Conservation (phyloP, 768 basidiomycete species). For the Pisolithus marmoratus region DNA sequence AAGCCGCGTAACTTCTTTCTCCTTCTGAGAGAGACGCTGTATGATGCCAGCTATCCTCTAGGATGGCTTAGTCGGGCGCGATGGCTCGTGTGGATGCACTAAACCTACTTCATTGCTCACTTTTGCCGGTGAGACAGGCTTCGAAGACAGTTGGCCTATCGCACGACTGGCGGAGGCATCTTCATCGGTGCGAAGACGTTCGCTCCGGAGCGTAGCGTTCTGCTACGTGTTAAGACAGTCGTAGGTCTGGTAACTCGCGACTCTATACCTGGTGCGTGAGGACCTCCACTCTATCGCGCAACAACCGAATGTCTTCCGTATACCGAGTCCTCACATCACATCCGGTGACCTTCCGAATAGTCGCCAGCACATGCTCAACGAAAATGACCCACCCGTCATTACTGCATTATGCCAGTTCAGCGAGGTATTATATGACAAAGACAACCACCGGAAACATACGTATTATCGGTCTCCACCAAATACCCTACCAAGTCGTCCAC, state of each 20-base stretch:
- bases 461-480: slow-evolving; percentile 50
- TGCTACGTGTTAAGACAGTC: background rate
- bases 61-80: background rate
- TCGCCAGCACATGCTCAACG: slow-evolving; percentile 52
- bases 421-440: slow-evolving; percentile 1
- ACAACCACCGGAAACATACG: slow-evolving; percentile 39
- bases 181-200: background rate
- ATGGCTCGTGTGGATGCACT: background rate
- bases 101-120: slow-evolving; percentile 49
- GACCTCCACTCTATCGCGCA: slow-evolving; percentile 56
- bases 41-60: slow-evolving; percentile 69
- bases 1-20: slow-evolving; percentile 75
- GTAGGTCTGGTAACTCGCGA: background rate
- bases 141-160: slow-evolving; percentile 19
- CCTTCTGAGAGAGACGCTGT: slow-evolving; percentile 77
- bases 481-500: slow-evolving; percentile 64
- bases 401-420: slow-evolving; percentile 33
- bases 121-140: slow-evolving; percentile 40
- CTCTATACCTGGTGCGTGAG: slow-evolving; percentile 57
- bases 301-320: slow-evolving; percentile 51
- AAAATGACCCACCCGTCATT: slow-evolving; percentile 61
- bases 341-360: slow-evolving; percentile 64
- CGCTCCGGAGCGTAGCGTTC: slow-evolving; percentile 5
- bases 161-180: slow-evolving; percentile 15
- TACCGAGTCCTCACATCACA: slow-evolving; percentile 51